These are phyloP conservation scores for Ambrosia trifida DNA, from an alignment of 129 eudicot genomes.

Conservation along the genomic window DNA sequence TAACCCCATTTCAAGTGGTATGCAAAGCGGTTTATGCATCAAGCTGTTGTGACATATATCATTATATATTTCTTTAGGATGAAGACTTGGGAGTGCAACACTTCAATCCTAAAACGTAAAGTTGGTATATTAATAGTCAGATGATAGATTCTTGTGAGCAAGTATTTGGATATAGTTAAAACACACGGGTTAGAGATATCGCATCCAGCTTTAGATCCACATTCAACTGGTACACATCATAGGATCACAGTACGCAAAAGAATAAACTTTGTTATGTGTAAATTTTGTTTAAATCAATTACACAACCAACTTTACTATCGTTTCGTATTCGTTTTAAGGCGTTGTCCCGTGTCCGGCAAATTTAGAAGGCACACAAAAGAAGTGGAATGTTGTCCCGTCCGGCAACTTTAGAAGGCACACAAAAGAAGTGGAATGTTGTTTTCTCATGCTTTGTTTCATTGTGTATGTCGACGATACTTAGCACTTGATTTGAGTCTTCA, in stretches of 20 bases:
- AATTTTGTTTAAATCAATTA: no score
- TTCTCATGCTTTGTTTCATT: no score
- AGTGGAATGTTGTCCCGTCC: no score
- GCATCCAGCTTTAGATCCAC: conserved; percentile 94
- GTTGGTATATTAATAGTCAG: neutral
- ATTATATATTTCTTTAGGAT: conserved; percentile 96
- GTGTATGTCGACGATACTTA: no score
- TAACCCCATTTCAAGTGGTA: conserved; percentile 69
- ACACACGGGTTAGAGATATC: conserved; percentile 85
- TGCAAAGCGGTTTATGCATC: conserved; percentile 97
- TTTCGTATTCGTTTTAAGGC: no score
- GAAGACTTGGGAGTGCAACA: conserved; percentile 88
- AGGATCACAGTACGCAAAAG: conserved; percentile 76
- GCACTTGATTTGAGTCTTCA: no score
- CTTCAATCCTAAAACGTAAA: conserved; percentile 87
- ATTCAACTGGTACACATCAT: conserved; percentile 96
- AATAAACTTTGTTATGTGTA: conserved; percentile 16
- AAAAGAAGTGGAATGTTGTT: no score
- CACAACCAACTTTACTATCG: no score
- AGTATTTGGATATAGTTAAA: conserved; percentile 78
- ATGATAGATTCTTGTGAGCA: conserved; percentile 18
- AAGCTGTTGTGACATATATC: conserved; percentile 80
- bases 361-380: no score
- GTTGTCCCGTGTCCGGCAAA: no score
- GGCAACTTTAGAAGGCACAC: no score